Percentiles rank a stretch among this genome's conserved stretches.
Conservation (phyloP, 192 early-diverging fungal genomes). For the Coemansia umbellata region DNA sequence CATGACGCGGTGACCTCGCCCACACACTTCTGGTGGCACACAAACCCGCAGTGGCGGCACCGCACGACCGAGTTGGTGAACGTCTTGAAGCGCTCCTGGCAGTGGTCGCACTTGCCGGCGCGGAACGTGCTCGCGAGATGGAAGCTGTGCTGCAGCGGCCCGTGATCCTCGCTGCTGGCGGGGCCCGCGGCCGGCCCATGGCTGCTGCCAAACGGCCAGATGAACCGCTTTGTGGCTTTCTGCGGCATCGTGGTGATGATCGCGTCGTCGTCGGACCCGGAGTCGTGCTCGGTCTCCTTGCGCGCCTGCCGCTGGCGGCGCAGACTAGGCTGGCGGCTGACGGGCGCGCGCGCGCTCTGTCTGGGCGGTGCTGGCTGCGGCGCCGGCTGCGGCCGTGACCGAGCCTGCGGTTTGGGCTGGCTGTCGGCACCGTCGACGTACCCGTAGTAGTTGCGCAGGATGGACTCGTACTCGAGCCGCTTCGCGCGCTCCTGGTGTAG, state of each 20-base stretch:
- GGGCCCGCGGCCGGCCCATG: background rate
- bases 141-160: conserved; percentile 29
- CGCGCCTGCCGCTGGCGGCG: conserved; percentile 28
- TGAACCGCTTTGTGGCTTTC: conserved; percentile 49
- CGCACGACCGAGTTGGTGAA: conserved; percentile 38
- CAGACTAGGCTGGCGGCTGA: conserved; percentile 16
- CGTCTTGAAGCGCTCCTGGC: conserved; percentile 43
- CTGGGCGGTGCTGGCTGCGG: background rate
- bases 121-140: conserved; percentile 41
- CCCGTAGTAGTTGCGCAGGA: conserved; percentile 40
- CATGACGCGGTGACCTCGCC: conserved; percentile 40
- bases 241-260: conserved; percentile 47
- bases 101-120: conserved; percentile 45
- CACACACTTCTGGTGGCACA: conserved; percentile 49
- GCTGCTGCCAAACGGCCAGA: conserved; percentile 44
- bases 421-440: conserved; percentile 13
- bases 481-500: conserved; percentile 41
- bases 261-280: conserved; percentile 45
- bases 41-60: conserved; percentile 45
- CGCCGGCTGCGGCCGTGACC: background rate
- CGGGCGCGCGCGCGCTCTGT: background rate
- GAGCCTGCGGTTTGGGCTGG: background rate
- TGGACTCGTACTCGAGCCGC: conserved; percentile 24
- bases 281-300: conserved; percentile 23
- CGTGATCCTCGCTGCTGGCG: conserved; percentile 14